phyloP scores from a whole-genome alignment of 2,329 filamentous ascomycete species.

The Beauveria pseudobassiana region DNA sequence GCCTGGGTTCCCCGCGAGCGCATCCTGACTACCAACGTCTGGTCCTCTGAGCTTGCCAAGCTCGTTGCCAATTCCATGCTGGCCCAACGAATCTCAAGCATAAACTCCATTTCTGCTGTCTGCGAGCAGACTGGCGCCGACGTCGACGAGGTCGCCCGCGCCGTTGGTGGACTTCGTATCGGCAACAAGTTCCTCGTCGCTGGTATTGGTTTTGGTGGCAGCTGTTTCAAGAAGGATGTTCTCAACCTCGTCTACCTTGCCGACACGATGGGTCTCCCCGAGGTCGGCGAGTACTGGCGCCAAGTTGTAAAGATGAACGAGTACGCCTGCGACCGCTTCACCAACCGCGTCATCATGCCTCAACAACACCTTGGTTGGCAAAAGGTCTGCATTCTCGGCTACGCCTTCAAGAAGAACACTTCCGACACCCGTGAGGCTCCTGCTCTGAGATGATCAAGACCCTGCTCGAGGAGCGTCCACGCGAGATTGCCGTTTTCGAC shows the following conservation, averaged over 20 bases:
- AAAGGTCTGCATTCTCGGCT: conserved; percentile 69
- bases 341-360: conserved; percentile 58
- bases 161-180: conserved; percentile 66
- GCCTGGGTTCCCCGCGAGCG: conserved; percentile 60
- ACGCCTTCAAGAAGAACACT: conserved; percentile 75
- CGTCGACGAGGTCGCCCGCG: conserved; percentile 62
- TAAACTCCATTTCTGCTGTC: conserved; percentile 74
- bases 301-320: conserved; percentile 71
- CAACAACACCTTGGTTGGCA: conserved; percentile 60
- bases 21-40: conserved; percentile 67
- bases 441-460: conserved; percentile 58
- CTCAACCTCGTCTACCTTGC: conserved; percentile 67
- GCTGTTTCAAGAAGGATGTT: conserved; percentile 77
- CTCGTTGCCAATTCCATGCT: conserved; percentile 74
- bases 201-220: conserved; percentile 70
- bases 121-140: conserved; percentile 71
- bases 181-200: conserved; percentile 67
- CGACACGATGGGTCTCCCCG: conserved; percentile 58
- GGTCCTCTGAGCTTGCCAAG: conserved; percentile 73
- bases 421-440: conserved; percentile 66
- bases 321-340: conserved; percentile 63
- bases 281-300: conserved; percentile 70
- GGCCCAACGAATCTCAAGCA: conserved; percentile 71
- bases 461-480: conserved; percentile 56
- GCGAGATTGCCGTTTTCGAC: conserved; percentile 62